phyloP scores from a whole-genome alignment of 257 asterid genomes.

The Forsythia suspensa region DNA sequence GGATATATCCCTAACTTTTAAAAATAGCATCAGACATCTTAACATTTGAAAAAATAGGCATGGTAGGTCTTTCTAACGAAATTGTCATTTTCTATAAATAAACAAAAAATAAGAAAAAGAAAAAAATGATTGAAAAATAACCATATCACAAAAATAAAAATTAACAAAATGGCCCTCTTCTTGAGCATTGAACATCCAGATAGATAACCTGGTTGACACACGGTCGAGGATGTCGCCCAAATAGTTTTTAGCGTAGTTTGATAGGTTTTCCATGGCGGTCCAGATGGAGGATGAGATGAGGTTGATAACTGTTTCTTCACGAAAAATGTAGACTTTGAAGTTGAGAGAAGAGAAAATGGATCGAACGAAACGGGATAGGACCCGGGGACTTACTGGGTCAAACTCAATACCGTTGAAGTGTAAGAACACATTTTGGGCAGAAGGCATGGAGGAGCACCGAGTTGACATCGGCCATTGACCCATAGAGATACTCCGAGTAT shows the following conservation, averaged over 20 bases:
- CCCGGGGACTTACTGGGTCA: slow-evolving; percentile 35
- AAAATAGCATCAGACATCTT: too few species aligned
- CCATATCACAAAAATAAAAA: too few species aligned
- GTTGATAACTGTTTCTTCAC: slow-evolving; percentile 36
- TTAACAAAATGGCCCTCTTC: too few species aligned
- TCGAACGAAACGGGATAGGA: slow-evolving; percentile 31
- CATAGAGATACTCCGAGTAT: slow-evolving; percentile 41
- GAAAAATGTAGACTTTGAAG: slow-evolving; percentile 39
- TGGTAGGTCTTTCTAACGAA: too few species aligned
- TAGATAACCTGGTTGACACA: slow-evolving; percentile 41
- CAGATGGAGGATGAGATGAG: slow-evolving; percentile 35
- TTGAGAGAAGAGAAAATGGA: slow-evolving; percentile 38
- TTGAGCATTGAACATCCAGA: slow-evolving; percentile 10
- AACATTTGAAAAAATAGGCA: too few species aligned
- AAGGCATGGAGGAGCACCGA: slow-evolving; percentile 48
- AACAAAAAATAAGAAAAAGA: too few species aligned
- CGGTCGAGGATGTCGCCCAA: slow-evolving; percentile 40
- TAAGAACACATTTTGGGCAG: slow-evolving; percentile 37
- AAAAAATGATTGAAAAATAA: too few species aligned
- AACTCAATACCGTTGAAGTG: slow-evolving; percentile 41
- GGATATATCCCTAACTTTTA: too few species aligned
- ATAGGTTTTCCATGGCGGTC: slow-evolving; percentile 37
- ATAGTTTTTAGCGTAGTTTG: slow-evolving; percentile 40
- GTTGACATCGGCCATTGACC: slow-evolving; percentile 44
- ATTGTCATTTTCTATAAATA: too few species aligned